These are phyloP conservation scores for Quercus suber DNA, from an alignment of 306 rosid genomes.

Conservation along the genomic window DNA sequence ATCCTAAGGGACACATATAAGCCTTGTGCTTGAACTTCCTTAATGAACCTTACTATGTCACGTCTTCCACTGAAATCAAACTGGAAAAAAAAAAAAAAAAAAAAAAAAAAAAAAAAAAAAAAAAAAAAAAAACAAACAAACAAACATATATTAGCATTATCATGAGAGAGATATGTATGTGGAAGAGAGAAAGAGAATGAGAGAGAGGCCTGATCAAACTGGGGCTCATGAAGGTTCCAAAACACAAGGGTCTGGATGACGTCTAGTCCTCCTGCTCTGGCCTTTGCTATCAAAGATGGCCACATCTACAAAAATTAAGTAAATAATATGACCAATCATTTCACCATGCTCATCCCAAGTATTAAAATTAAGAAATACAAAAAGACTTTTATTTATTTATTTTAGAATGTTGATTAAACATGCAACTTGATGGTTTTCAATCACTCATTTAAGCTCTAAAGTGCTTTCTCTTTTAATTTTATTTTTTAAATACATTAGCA, in stretches of 20 bases:
- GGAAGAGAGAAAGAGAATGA: not conserved
- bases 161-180: not conserved
- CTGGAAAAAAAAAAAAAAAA: slow-evolving; percentile 30
- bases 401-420: no score
- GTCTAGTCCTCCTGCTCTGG: slow-evolving; percentile 77
- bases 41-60: slow-evolving; percentile 62
- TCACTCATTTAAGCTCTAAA: no score
- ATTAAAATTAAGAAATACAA: no score
- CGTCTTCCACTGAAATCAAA: slow-evolving; percentile 64
- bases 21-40: slow-evolving; percentile 75
- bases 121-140: not conserved
- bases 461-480: no score
- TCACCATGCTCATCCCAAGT: no score
- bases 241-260: slow-evolving; percentile 85
- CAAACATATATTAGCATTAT: not conserved
- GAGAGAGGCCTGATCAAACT: slow-evolving; percentile 52
- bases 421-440: no score
- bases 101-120: not conserved
- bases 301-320: slow-evolving; percentile 57
- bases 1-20: slow-evolving; percentile 71
- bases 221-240: slow-evolving; percentile 92
- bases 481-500: no score
- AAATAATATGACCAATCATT: no score
- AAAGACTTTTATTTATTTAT: no score
- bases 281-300: slow-evolving; percentile 69